Percentiles rank a stretch among this genome's conserved stretches.
These are phyloP conservation scores for Schoenoplectus tabernaemontani DNA, from an alignment of 202 grass and related monocot genomes.

Conservation along the genomic window DNA sequence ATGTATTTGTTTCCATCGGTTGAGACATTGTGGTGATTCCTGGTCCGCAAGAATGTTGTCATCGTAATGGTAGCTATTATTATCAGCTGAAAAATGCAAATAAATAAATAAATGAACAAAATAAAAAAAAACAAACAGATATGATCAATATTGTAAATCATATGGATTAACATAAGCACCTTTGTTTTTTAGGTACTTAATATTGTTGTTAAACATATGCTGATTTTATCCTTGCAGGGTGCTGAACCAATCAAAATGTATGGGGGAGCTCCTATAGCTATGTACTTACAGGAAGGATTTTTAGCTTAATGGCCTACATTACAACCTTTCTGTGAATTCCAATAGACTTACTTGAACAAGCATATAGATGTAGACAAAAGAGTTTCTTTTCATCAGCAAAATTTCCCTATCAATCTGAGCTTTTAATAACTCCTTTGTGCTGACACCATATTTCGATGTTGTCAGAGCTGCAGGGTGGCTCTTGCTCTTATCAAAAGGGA, in stretches of 20 bases:
- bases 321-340: not conserved
- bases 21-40: not conserved
- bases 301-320: not conserved
- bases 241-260: not conserved
- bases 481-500: constrained; percentile 30
- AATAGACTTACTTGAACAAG: constrained; percentile 10
- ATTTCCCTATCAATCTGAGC: constrained; percentile 36
- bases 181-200: not conserved
- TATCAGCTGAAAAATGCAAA: constrained; percentile 27
- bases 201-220: not conserved
- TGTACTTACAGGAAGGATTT: not conserved
- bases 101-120: constrained; percentile 1
- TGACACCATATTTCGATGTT: constrained; percentile 28
- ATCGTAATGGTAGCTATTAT: constrained; percentile 33
- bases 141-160: not conserved
- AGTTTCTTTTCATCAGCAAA: constrained; percentile 45
- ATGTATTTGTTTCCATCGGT: not conserved
- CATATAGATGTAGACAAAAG: constrained; percentile 42
- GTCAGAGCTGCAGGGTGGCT: constrained; percentile 37
- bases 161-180: not conserved
- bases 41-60: constrained; percentile 33
- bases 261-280: not conserved
- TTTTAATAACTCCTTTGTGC: constrained; percentile 34
- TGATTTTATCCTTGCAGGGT: not conserved
- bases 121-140: not conserved